Percentiles rank a stretch among this genome's conserved stretches.
Evolutionary conservation across 2,329 filamentous ascomycete species (phyloP).

Genomic region (Calonectria montana): DNA sequence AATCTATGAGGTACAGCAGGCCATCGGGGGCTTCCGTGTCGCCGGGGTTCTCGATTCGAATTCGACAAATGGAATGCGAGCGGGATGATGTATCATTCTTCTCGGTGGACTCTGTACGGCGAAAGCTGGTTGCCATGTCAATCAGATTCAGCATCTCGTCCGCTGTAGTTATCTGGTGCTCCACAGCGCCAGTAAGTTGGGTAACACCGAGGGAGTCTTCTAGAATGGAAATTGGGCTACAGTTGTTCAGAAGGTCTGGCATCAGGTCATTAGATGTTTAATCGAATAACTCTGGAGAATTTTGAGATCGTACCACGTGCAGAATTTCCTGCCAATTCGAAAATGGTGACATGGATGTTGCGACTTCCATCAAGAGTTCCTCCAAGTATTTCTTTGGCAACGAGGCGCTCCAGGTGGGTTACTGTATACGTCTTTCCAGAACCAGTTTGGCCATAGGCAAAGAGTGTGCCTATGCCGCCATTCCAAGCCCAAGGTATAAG

Average conservation of each 20-base stretch:
- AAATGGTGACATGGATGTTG: constrained; percentile 50
- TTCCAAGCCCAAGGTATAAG: constrained; percentile 59
- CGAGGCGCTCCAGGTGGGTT: constrained; percentile 53
- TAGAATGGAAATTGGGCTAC: constrained; percentile 54
- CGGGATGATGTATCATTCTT: constrained; percentile 62
- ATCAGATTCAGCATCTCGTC: constrained; percentile 48
- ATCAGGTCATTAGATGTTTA: background rate
- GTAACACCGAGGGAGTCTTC: constrained; percentile 58
- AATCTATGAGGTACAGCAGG: constrained; percentile 58
- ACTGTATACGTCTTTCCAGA: constrained; percentile 61
- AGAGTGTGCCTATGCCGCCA: constrained; percentile 61
- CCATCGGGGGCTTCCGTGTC: constrained; percentile 42
- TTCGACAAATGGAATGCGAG: constrained; percentile 61
- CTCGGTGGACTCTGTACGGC: constrained; percentile 54
- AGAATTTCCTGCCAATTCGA: constrained; percentile 53
- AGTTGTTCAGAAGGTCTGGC: constrained; percentile 55
- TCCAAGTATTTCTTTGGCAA: constrained; percentile 50
- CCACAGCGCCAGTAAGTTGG: constrained; percentile 57
- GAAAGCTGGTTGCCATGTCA: constrained; percentile 52
- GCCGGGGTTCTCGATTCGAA: constrained; percentile 52
- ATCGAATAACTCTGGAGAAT: too few relatives aligned
- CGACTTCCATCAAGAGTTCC: constrained; percentile 39
- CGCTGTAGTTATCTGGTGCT: constrained; percentile 47
- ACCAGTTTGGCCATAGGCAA: constrained; percentile 61
- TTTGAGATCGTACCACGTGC: constrained; percentile 39